A percentile compares a stretch with the other conserved stretches of the same genome.
Conservation (phyloP, 768 basidiomycete species). For the Cystofilobasidium bisporidii region DNA sequence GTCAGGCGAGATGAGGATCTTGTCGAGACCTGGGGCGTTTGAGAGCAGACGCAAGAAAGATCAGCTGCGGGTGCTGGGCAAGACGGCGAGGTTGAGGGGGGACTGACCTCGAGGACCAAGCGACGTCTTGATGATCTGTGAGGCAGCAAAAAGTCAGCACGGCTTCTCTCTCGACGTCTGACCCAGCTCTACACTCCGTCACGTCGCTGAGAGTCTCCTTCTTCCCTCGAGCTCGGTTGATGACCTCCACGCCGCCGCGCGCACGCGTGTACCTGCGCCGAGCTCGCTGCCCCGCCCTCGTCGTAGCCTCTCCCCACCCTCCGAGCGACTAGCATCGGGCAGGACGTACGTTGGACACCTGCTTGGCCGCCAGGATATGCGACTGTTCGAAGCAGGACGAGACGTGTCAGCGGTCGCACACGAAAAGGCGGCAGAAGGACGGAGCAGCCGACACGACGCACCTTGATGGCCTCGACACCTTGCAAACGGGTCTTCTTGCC, state of each 20-base stretch:
- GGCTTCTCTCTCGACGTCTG: no score
- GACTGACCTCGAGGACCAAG: constrained; percentile 78
- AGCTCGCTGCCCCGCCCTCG: no score
- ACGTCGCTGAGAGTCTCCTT: no score
- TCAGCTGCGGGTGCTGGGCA: not conserved
- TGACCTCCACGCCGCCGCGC: no score
- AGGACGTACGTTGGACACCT: constrained; percentile 26
- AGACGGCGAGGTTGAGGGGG: not conserved
- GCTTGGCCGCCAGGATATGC: constrained; percentile 86
- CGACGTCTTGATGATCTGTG: constrained; percentile 79
- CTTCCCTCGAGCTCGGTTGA: no score
- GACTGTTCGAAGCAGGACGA: constrained; percentile 48
- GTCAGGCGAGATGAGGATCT: constrained; percentile 55
- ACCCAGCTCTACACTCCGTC: no score
- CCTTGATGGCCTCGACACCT: constrained; percentile 92
- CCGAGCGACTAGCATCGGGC: no score
- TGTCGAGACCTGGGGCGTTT: constrained; percentile 54
- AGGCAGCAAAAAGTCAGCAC: not conserved
- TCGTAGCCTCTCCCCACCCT: no score
- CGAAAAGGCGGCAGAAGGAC: not conserved
- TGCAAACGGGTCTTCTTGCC: constrained; percentile 82
- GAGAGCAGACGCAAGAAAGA: not conserved
- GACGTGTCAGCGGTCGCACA: constrained; percentile 23
- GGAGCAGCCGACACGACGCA: constrained; percentile 36
- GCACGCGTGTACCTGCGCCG: not conserved